Base-by-base conservation (phyloP, 768 basidiomycete species). In the Boletus subparvulus region DNA sequence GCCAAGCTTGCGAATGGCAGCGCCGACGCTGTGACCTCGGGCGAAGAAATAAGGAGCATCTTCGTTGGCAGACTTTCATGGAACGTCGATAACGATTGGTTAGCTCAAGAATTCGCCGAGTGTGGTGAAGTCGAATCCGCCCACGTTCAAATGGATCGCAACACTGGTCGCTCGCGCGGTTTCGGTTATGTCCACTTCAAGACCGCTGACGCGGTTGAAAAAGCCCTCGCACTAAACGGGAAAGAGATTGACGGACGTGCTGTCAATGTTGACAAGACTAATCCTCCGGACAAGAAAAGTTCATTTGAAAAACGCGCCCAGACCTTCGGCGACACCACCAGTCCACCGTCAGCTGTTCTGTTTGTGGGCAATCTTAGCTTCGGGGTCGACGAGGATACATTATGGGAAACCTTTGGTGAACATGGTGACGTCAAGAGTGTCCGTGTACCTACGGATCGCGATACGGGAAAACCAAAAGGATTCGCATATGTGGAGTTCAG, bases 401-500 rank as follows among this genome's bases (percentile, higher is more conserved):
- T 98, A 35, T 98, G 94, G 93, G 84, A 90, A 71, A 81, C 85
- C 63, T 99, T 98, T 73, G 87, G 85, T 60, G 92, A 94, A 68
- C 87, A 87, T 69, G 92, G 92, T 55, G 79, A 84, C 42, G 83
- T 97, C 59, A 90, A 90, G 77, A 87, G 78, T 66, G 92, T 98
- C 40, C 85, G 94, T 54, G 76, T 99, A 48, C 94, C 94, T 32
- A 97, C 94, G 39, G 94, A 98, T 73, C 81, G 92, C 62, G 97
- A 99, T 48, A 82, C 89, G 8, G 94, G 94, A 30, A 82, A 79
- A 59, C 87, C 92, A 45, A 98, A 98, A 74, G 97, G 97, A 66
- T 98, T 96, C 74, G 97, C 87, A 21, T 98, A 98, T 74, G 90
- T 99, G 68, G 94, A 98, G 73, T 97, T 95, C 73, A 83, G 87